Evolutionary conservation across 495 filamentous ascomycete species (phyloP).

Genomic region (Xylaria acuta): DNA sequence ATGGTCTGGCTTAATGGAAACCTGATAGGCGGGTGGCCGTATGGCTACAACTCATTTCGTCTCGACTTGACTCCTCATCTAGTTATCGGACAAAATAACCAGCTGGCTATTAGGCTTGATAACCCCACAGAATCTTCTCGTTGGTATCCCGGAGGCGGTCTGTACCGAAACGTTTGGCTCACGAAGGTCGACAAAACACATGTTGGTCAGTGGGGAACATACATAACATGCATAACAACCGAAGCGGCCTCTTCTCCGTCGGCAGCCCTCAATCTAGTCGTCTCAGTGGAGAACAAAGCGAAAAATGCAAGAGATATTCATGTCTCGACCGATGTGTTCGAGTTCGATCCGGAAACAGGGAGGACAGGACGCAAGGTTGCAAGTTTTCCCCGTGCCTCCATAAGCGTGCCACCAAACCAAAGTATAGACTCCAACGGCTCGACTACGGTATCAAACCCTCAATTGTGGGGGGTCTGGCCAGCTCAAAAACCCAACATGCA

Average conservation of each 20-base stretch:
- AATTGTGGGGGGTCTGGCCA: constrained; percentile 48
- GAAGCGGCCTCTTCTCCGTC: constrained; percentile 34
- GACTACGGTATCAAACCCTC: constrained; percentile 38
- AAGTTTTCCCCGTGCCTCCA: not conserved
- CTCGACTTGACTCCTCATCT: constrained; percentile 48
- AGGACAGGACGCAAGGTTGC: not conserved
- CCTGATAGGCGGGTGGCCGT: constrained; percentile 52
- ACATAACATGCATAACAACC: constrained; percentile 47
- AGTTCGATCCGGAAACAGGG: not conserved
- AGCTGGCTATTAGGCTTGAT: constrained; percentile 49
- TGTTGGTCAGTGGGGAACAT: constrained; percentile 47
- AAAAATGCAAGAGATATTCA: not conserved
- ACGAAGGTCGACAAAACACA: constrained; percentile 43
- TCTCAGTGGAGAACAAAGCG: constrained; percentile 44
- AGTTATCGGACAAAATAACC: constrained; percentile 39
- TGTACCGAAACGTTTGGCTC: constrained; percentile 56
- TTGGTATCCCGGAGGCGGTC: constrained; percentile 52
- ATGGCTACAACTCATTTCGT: constrained; percentile 49
- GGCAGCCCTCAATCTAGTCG: constrained; percentile 41
- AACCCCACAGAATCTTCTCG: constrained; percentile 46
- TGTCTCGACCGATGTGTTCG: constrained; percentile 6
- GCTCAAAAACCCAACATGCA: constrained; percentile 48
- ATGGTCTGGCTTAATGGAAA: constrained; percentile 51
- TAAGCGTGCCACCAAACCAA: constrained; percentile 11
- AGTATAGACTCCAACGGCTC: constrained; percentile 39